These are phyloP conservation scores for Hypericum androsaemum DNA, from an alignment of 345 rosid species.

Conservation along the genomic window DNA sequence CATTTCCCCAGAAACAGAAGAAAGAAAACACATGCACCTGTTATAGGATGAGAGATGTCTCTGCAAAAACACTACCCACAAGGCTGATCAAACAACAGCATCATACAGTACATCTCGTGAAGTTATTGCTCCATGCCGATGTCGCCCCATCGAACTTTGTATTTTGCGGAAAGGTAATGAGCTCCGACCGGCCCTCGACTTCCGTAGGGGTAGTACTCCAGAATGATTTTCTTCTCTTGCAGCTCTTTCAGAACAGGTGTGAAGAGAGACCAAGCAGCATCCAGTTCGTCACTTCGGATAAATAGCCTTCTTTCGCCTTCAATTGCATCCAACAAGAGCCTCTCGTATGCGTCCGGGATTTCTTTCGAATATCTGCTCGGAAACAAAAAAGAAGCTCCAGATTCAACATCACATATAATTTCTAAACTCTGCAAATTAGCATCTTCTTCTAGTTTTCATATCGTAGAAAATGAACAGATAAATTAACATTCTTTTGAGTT, in stretches of 20 bases:
- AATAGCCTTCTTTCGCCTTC: constrained; percentile 96
- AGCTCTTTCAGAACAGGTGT: constrained; percentile 75
- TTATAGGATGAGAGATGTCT: too few species aligned
- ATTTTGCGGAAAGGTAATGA: constrained; percentile 89
- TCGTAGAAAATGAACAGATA: background rate
- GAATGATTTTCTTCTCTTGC: constrained; percentile 66
- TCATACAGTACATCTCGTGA: too few species aligned
- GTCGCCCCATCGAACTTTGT: constrained; percentile 94
- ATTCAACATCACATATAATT: too few species aligned
- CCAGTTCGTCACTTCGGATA: constrained; percentile 91
- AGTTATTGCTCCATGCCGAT: constrained; percentile 45
- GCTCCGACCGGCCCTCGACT: constrained; percentile 99
- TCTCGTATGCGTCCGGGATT: constrained; percentile 97
- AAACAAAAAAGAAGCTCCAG: background rate
- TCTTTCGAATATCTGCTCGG: constrained; percentile 71
- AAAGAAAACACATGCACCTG: too few species aligned
- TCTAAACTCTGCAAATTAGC: background rate
- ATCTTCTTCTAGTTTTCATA: background rate
- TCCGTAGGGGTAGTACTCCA: constrained; percentile 89
- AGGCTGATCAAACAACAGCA: too few species aligned
- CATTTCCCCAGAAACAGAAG: too few species aligned
- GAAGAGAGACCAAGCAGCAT: constrained; percentile 91
- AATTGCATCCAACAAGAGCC: constrained; percentile 86
- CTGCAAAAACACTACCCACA: too few species aligned
- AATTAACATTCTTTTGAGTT: too few species aligned